Percentiles rank a stretch among this genome's conserved stretches.
Evolutionary conservation across 352 stramenopile species (phyloP).

Genomic region (Albugo candida): DNA sequence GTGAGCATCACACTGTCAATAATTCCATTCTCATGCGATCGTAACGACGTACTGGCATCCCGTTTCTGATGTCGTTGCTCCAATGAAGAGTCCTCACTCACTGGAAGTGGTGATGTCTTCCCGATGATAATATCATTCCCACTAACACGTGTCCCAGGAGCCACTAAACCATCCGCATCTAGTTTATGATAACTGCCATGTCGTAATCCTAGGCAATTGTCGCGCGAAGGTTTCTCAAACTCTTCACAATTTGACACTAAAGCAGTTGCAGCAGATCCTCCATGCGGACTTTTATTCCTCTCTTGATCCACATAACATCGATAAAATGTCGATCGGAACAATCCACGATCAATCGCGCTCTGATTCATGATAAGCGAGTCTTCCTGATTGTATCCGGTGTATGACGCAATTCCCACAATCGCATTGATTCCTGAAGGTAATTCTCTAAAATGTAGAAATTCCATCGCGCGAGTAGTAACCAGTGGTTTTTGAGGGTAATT

Average conservation of each 20-base stretch:
- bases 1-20: constrained; percentile 99
- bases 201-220: constrained; percentile 89
- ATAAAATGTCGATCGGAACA: constrained; percentile 99
- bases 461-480: constrained; percentile 97
- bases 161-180: constrained; percentile 94
- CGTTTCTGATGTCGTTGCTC: constrained; percentile 89
- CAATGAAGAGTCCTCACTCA: constrained; percentile 56
- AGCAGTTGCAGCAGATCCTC: constrained; percentile 27
- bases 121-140: constrained; percentile 98
- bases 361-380: constrained; percentile 99
- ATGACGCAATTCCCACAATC: constrained; percentile 78
- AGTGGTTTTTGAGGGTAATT: constrained; percentile 99
- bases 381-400: constrained; percentile 96
- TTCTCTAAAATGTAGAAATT: constrained; percentile 96
- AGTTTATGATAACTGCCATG: constrained; percentile 97
- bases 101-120: constrained; percentile 89
- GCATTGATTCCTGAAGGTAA: constrained; percentile 98
- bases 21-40: constrained; percentile 96
- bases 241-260: constrained; percentile 63
- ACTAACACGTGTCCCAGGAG: constrained; percentile 90
- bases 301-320: constrained; percentile 94
- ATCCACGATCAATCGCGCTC: constrained; percentile 95
- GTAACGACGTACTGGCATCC: constrained; percentile 92
- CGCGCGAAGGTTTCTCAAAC: constrained; percentile 91
- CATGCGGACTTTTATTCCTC: constrained; percentile 66